Evolutionary conservation across 2,329 filamentous ascomycete species (phyloP), one percentile per base, ranked within the genome.

Genomic region (Neonectria sp.): DNA sequence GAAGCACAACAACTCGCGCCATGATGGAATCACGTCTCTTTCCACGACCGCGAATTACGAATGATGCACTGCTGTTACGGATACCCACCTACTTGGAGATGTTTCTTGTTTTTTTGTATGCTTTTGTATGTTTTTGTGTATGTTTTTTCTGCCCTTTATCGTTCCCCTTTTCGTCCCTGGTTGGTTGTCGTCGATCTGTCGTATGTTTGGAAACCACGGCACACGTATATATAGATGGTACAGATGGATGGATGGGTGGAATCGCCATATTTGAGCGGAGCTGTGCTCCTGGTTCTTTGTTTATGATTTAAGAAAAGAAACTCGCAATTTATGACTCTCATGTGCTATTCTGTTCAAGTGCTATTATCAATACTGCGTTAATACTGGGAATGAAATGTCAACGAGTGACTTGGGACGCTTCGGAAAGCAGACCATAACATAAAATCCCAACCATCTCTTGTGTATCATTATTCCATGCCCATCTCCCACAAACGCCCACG

Each of bases 61-160:
- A 33, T 65, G 66, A 68, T 65, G 62, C 40, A 65, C 62, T 65
- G 33, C 51, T 62, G 55, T 60, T 65, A 59, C 60, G 62, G 68
- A 72, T 71, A 71, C 70, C 70, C 48, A 24, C 51, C 53, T 33
- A 35, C 29, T 64, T 52, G 60, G 68, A 64, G 63, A 59, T 43
- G 51, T 52, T 63, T 60, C 57, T 56, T 56, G 57, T 53, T 60
- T 35, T 49, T 55, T n/a, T 37, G 15, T 40, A n/a, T 43, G 29
- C 55, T 59, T 27, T 55, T 33, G 45, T 46, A 33, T 35, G 29
- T 40, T 61, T 37, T 55, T 29, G 46, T 48, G 25, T 49, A 60
- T 15, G 27, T 60, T 48, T 55, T 46, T 31, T 25, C 55, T 12
- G 31, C 24, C 45, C 27, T 31, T 24, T 27, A 31, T 15, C 21